Base-by-base conservation (phyloP, 306 rosid species). In the Rosa lucieae region DNA sequence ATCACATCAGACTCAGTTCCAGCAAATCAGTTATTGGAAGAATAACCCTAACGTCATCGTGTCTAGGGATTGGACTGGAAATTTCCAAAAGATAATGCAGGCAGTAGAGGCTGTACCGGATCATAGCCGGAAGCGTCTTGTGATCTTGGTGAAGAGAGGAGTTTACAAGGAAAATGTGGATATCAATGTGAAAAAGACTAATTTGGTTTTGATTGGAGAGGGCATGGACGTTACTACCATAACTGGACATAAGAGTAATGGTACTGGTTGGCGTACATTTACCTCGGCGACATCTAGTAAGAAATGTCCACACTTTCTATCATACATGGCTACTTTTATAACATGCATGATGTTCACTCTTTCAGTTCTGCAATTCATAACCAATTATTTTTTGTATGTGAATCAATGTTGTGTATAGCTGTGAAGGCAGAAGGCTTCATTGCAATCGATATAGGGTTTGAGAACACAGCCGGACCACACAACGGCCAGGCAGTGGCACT, bases 151-250 rank as follows among this genome's bases (percentile, higher is more conserved):
- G 17, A 78, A 70, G 71, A 70, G 42, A 29, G 81, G 81, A 26
- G 40, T 78, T 23, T 70, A 78, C 23, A 42, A 9, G 35, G 81
- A 78, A 26, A 23, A 78, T 26, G 81, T 70, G 13, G 20, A 70
- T 5, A 71, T 78, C 6, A 49, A 42, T 18, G 6, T 18, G 5
- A 6, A 48, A 5, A 70, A 56, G 61, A 56, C 49, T 10, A 78
- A 78, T 37, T 32, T 70, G 62, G 62, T 58, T 2, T 26, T 78
- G 70, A 70, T 78, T 8, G 76, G 81, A 10, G 81, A 78, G 51
- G 81, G 77, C 26, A 78, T 56, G 77, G 37, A 70, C 8, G 59
- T 56, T 10, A 70, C 76, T 13, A 49, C 65, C n/a, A 39, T 56
- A 44, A 23, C 70, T 9, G 81, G 76, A 0, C 8, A 68, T 7